These are phyloP conservation scores for Fusarium globosum DNA, from an alignment of 2,329 filamentous ascomycete genomes.

Conservation along the genomic window DNA sequence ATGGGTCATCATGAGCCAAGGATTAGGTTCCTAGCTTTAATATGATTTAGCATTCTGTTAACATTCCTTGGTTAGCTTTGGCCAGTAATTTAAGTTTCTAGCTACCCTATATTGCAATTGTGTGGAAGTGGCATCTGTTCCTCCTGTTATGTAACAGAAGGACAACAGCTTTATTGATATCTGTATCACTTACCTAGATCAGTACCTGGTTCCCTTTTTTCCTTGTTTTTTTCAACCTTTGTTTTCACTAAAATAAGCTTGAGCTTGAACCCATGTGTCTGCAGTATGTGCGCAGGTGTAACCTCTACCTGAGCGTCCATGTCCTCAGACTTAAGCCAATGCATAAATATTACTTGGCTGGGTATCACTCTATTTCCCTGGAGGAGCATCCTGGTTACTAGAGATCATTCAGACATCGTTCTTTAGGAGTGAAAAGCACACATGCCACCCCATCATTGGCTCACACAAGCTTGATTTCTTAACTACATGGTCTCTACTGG, in stretches of 20 bases:
- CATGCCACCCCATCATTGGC: not conserved
- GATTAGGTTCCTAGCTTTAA: not conserved
- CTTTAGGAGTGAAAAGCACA: not conserved
- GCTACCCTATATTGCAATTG: not conserved
- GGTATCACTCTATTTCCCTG: not conserved
- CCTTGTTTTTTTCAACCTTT: too few species aligned
- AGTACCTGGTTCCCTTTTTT: not conserved
- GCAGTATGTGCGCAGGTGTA: not conserved
- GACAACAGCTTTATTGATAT: not conserved
- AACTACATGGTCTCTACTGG: too few species aligned
- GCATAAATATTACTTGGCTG: not conserved
- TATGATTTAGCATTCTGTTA: not conserved
- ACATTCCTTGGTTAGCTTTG: not conserved
- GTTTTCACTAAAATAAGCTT: not conserved
- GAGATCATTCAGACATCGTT: not conserved
- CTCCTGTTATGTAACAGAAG: not conserved
- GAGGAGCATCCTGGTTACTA: not conserved
- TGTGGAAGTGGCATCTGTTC: not conserved
- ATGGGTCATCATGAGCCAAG: not conserved
- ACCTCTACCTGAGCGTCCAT: not conserved
- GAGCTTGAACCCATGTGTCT: not conserved
- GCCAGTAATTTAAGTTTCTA: too few species aligned
- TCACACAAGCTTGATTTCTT: not conserved
- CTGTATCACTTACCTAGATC: not conserved
- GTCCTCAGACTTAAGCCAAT: not conserved